Conservation (phyloP, 2,329 filamentous ascomycete species). For the Nemania sp. region DNA sequence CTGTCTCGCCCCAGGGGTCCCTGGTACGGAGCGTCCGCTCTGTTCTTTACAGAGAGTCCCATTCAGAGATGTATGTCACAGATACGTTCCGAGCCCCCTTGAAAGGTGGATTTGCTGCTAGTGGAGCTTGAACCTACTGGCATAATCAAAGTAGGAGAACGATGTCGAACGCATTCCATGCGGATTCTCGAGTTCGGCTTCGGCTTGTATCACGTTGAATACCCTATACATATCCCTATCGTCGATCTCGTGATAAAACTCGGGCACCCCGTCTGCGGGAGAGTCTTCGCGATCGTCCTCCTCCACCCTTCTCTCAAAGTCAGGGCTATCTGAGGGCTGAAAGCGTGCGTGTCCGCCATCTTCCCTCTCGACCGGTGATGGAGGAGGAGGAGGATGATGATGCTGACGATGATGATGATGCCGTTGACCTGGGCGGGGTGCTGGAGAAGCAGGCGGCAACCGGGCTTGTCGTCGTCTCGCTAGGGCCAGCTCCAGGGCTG, state of each 20-base stretch:
- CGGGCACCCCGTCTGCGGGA: background rate
- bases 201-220: background rate
- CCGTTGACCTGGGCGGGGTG: background rate
- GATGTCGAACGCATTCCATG: background rate
- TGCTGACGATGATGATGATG: slow-evolving; percentile 4
- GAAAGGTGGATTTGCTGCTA: background rate
- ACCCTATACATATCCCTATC: background rate
- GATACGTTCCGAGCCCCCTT: background rate
- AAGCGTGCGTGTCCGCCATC: background rate
- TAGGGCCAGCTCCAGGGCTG: slow-evolving; percentile 5
- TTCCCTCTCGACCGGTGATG: background rate
- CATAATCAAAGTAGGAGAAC: background rate
- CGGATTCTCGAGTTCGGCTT: background rate
- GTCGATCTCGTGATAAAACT: background rate
- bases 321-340: background rate
- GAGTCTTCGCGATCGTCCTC: slow-evolving; percentile 3
- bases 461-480: slow-evolving; percentile 6
- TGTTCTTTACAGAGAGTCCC: background rate
- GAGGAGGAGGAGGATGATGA: slow-evolving; percentile 5
- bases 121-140: slow-evolving; percentile 3
- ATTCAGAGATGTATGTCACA: background rate
- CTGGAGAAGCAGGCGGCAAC: background rate
- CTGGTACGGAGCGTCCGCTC: slow-evolving; percentile 4
- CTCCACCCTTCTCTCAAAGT: background rate
- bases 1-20: background rate